A percentile compares a stretch with the other conserved stretches of the same genome.
Evolutionary conservation across 805 yeast genomes (phyloP).

Genomic region (Metschnikowia chrysomelidarum): DNA sequence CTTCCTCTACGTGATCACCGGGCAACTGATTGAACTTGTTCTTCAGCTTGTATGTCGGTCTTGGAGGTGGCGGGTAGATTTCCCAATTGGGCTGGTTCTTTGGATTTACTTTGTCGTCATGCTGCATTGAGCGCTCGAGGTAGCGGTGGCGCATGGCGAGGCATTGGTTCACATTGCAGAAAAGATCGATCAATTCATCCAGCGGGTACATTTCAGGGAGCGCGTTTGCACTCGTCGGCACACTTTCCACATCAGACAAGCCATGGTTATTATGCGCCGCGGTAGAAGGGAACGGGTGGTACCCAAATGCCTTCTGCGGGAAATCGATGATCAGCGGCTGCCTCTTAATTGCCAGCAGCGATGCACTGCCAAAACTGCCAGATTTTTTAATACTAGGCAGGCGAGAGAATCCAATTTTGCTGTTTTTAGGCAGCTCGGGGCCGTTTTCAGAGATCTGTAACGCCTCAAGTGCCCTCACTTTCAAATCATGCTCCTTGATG

Average conservation of each 20-base stretch:
- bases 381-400: conserved; percentile 23
- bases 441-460: conserved; percentile 27
- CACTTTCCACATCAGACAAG: conserved; percentile 13
- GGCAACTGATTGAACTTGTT: conserved; percentile 49
- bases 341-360: conserved; percentile 29
- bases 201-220: conserved; percentile 58
- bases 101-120: conserved; percentile 71
- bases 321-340: conserved; percentile 41
- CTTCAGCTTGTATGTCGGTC: conserved; percentile 72
- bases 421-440: conserved; percentile 12
- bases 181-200: conserved; percentile 63
- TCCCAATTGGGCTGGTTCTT: conserved; percentile 72
- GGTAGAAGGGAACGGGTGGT: conserved; percentile 20
- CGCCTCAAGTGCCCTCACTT: conserved; percentile 56
- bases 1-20: conserved; percentile 35
- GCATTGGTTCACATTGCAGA: conserved; percentile 60
- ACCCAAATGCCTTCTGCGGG: conserved; percentile 22
- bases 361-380: conserved; percentile 38
- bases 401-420: conserved; percentile 24
- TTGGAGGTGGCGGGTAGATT: conserved; percentile 92
- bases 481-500: conserved; percentile 66
- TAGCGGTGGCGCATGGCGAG: conserved; percentile 75
- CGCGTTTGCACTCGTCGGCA: conserved; percentile 18
- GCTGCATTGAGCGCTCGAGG: conserved; percentile 66
- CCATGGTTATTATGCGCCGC: conserved; percentile 21